Evolutionary conservation across 495 filamentous ascomycete genomes (phyloP).

Genomic region (Cercophora scortea): DNA sequence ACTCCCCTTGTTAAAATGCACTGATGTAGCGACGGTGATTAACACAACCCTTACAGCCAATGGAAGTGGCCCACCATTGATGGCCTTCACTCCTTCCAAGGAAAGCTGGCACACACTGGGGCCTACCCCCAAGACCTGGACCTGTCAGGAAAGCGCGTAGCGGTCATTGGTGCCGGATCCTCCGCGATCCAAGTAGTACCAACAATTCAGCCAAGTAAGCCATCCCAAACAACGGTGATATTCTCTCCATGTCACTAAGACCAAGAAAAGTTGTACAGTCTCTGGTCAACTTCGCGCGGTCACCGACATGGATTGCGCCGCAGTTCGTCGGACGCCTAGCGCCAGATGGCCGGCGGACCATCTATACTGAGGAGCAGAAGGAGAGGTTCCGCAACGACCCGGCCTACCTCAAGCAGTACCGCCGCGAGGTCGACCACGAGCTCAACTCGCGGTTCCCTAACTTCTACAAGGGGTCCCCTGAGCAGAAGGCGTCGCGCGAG

Average conservation of each 20-base stretch:
- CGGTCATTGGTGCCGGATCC: conserved; percentile 7
- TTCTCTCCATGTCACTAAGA: too few species aligned
- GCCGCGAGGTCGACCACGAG: conserved; percentile 18
- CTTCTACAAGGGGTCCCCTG: conserved; percentile 25
- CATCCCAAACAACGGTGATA: too few species aligned
- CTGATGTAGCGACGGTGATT: not conserved
- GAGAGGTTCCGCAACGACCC: conserved; percentile 11
- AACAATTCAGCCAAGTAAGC: too few species aligned
- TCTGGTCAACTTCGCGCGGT: too few species aligned
- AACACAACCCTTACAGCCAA: not conserved
- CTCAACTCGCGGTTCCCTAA: conserved; percentile 30
- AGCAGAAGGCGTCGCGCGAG: conserved; percentile 13
- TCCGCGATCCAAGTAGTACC: too few species aligned
- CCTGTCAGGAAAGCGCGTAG: conserved; percentile 40
- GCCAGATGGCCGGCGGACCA: too few species aligned
- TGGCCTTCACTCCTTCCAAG: conserved; percentile 35
- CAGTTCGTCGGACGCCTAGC: too few species aligned
- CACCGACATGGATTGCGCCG: too few species aligned
- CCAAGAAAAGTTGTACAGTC: too few species aligned
- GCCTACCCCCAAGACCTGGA: conserved; percentile 39
- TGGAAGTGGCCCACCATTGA: conserved; percentile 40
- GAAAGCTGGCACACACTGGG: conserved; percentile 41
- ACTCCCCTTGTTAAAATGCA: not conserved
- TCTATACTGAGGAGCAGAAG: too few species aligned
- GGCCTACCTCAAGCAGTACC: conserved; percentile 11